These are phyloP conservation scores for Emergomyces africanus DNA, from an alignment of 2,329 filamentous ascomycete species.

Conservation along the genomic window DNA sequence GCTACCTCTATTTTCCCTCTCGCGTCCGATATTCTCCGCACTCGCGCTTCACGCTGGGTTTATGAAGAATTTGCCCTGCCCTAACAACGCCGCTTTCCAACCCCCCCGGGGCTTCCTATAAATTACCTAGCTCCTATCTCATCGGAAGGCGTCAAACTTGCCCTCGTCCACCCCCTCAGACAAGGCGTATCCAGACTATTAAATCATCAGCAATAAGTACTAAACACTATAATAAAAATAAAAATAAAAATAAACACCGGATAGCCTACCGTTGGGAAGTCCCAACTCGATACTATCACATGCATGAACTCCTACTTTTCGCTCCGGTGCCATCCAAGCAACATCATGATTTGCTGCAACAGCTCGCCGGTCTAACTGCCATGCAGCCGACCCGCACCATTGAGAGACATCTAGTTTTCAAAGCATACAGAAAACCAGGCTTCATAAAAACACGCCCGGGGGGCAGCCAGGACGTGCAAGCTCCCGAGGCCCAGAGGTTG, in stretches of 20 bases:
- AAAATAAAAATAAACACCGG: not conserved
- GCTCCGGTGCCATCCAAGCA: slow-evolving; percentile 44
- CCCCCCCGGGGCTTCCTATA: not conserved
- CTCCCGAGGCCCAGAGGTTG: slow-evolving; percentile 31
- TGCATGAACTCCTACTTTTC: slow-evolving; percentile 53
- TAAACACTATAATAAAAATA: not conserved
- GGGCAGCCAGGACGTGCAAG: slow-evolving; percentile 33
- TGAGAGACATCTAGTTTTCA: slow-evolving; percentile 48
- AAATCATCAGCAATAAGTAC: not conserved
- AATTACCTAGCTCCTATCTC: not conserved
- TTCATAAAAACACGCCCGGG: slow-evolving; percentile 27
- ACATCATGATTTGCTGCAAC: slow-evolving; percentile 48
- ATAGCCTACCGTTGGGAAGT: not conserved
- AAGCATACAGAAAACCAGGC: slow-evolving; percentile 37
- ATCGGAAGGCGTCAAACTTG: not conserved
- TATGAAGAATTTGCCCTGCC: not conserved
- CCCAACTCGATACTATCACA: slow-evolving; percentile 17
- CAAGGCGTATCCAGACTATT: not conserved
- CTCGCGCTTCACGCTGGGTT: not conserved
- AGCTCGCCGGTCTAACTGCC: slow-evolving; percentile 48
- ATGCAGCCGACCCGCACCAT: slow-evolving; percentile 45
- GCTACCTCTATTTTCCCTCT: not conserved
- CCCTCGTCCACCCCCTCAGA: not conserved
- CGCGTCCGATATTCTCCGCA: not conserved
- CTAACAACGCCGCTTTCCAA: not conserved